Base-by-base conservation (phyloP, 805 yeast species). In the Pichia heedii region DNA sequence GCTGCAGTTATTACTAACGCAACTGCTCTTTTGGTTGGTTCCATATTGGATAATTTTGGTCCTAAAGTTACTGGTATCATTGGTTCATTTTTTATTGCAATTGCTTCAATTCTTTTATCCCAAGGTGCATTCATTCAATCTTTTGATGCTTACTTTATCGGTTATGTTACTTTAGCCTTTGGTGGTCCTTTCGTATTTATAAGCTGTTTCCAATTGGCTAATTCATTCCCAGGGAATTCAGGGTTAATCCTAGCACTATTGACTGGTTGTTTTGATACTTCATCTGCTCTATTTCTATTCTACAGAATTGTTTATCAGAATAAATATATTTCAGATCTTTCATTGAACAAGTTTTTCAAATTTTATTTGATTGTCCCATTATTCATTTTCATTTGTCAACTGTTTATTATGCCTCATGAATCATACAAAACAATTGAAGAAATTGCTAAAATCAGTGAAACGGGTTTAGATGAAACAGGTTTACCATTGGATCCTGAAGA, bases 141-240 rank as follows among this genome's bases (percentile, higher is more conserved):
- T 0, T 51, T 74, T 36, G 96, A 88, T 60, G 77, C 81, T 3
- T 88, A 84, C 60, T 60, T 86, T 33, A 44, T 64, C 9, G 97
- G 97, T 0, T 90, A 85, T 60, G 67, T 82, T 2, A 61, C 75
- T 15, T 67, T 89, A 21, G 96, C 96, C 0, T 67, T 87, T 45
- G 96, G 95, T 7, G 97, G 97, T 5, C 97, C 97, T 10, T 88
- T 89, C 65, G 89, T 84, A 19, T 89, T 85, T 59, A 88, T 90
- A 45, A 81, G 95, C 16, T 78, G 87, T 48, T 88, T 89, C 71
- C 97, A 89, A 56, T 69, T 89, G 58, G 84, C 96, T 7, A 89
- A 88, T 58, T 74, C 84, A 22, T 85, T 88, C 63, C 96, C 96
- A 2, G 74, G 75, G 35, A 77, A 76, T 54, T 82, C 95, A 4